Conservation (phyloP, 306 rosid genomes). For the Vicia faba region DNA sequence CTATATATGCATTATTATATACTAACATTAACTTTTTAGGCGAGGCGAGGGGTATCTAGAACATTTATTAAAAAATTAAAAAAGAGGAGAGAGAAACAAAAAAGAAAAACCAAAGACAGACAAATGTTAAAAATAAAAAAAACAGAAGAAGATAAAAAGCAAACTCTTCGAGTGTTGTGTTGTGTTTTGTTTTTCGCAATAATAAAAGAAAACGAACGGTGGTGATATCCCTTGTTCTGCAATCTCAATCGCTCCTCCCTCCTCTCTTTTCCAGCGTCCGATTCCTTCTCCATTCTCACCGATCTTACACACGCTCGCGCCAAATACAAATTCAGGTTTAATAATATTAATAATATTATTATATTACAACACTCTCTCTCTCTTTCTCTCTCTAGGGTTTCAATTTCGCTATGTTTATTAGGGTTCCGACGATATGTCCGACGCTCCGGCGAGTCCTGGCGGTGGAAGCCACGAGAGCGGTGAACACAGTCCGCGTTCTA, state of each 20-base stretch:
- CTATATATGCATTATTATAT: too few species aligned
- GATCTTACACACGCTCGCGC: conserved; percentile 73
- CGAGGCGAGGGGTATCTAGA: not conserved
- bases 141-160: not conserved
- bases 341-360: not conserved
- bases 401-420: conserved; percentile 41
- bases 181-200: conserved; percentile 5
- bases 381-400: conserved; percentile 13
- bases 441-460: conserved; percentile 83
- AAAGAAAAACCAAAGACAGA: not conserved
- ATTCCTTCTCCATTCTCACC: conserved; percentile 58
- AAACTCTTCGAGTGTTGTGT: not conserved
- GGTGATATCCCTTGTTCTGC: conserved; percentile 67
- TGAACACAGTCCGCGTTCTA: conserved; percentile 88
- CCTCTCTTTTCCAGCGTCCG: conserved; percentile 99
- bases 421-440: conserved; percentile 72
- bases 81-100: not conserved
- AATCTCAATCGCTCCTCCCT: conserved; percentile 80
- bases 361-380: too few species aligned
- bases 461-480: conserved; percentile 91
- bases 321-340: conserved; percentile 61
- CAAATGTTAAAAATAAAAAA: not conserved
- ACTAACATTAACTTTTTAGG: not conserved
- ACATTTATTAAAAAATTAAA: not conserved
- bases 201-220: conserved; percentile 78